Base-by-base conservation (phyloP, 176 grass and related monocot genomes). In the Secale cereale region DNA sequence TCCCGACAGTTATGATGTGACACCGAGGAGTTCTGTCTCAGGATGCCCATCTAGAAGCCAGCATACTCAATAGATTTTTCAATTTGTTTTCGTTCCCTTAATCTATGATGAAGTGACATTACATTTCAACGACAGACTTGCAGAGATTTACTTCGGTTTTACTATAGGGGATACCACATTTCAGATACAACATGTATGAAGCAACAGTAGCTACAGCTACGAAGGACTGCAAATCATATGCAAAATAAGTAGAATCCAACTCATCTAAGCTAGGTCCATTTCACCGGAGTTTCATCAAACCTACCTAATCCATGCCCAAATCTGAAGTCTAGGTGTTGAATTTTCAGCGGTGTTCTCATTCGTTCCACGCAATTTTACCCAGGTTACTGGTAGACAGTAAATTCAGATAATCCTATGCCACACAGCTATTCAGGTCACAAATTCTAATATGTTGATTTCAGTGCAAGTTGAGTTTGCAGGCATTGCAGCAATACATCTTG, bases 1-100 rank as follows among this genome's bases (percentile, higher is more conserved):
- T 39, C 50, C 78, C 62, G 78, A 70, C 78, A 89, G 70, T 85
- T 77, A 48, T 52, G 70, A 77, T 78, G 78, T 50, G 52, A 26
- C 78, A 60, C 61, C 50, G 62, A 70, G 39, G 78, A 52, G 75
- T 60, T 81, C 81, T 28, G 46, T 45, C 54, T 36, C 19, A 32
- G 57, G 4, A 33, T 36, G 30, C 15, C 19, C 4, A 76, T 82
- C 82, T 64, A 31, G 54, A 64, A 64, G 57, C 81, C 26, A 20
- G 32, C 39, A 28, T 46, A 26, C 10, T 71, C 36, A 20, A 10
- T 27, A 48, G 28, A 32, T 41, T 27, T 37, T 56, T 56, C 2
- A 57, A 57, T 57, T 54, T 54, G 7, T 57, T 22, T 57, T 22
- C 19, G 7, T 57, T 36, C 22, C 70, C 7, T 65, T 26, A n/a